Conservation (phyloP, 306 rosid genomes). For the Mucuna pruriens region DNA sequence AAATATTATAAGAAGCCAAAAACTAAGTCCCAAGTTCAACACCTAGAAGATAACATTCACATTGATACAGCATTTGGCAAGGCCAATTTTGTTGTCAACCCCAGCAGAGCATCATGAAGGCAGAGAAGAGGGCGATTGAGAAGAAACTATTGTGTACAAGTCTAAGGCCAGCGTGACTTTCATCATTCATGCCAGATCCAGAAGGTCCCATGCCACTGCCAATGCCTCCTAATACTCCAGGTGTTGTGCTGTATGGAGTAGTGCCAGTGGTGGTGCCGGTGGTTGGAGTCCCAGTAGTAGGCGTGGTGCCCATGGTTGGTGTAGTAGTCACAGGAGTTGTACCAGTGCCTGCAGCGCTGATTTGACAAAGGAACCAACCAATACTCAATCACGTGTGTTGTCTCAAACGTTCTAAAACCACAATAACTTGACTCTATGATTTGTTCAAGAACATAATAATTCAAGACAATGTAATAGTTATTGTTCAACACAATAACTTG, state of each 20-base stretch:
- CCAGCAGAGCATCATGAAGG: constrained; percentile 63
- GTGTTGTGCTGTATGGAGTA: constrained; percentile 49
- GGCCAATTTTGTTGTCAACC: constrained; percentile 42
- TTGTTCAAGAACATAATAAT: too few species aligned
- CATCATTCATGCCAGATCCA: constrained; percentile 76
- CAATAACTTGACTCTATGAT: too few species aligned
- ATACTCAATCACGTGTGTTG: background rate
- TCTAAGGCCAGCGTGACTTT: constrained; percentile 58
- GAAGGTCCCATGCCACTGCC: constrained; percentile 75
- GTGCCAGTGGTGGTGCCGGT: constrained; percentile 3
- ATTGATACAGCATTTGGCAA: constrained; percentile 43
- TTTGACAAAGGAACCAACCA: background rate
- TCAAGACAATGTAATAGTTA: too few species aligned
- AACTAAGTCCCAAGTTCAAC: constrained; percentile 52
- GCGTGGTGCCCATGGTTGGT: constrained; percentile 38
- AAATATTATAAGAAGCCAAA: constrained; percentile 33
- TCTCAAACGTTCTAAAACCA: background rate
- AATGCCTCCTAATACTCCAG: constrained; percentile 80
- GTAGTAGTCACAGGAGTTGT: constrained; percentile 42
- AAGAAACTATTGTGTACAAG: constrained; percentile 33
- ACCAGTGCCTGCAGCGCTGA: constrained; percentile 58
- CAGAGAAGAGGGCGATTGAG: constrained; percentile 45
- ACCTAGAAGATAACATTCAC: constrained; percentile 57
- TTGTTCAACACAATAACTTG: too few species aligned
- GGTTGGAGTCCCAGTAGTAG: constrained; percentile 27